These are phyloP conservation scores for Ilex asprella DNA, from an alignment of 257 asterid species.

Conservation along the genomic window DNA sequence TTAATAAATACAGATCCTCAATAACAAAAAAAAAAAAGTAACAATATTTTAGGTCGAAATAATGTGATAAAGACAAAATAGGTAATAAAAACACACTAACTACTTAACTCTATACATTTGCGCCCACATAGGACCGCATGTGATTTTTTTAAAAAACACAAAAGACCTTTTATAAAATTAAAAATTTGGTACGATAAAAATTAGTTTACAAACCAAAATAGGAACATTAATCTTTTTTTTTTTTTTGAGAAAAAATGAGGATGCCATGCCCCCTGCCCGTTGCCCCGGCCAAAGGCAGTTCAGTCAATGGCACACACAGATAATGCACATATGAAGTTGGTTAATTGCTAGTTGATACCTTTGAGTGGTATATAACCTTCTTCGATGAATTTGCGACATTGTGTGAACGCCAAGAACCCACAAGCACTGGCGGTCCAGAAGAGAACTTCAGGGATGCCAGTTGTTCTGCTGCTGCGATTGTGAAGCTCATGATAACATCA, in stretches of 20 bases:
- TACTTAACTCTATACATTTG: too few species aligned
- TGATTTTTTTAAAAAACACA: too few species aligned
- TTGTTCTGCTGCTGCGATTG: constrained; percentile 11
- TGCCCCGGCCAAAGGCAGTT: background rate
- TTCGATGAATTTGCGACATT: constrained; percentile 12
- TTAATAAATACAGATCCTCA: too few species aligned
- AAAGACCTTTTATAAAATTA: too few species aligned
- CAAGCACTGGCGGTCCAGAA: constrained; percentile 21
- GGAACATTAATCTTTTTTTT: background rate
- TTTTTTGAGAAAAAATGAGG: too few species aligned
- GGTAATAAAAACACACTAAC: too few species aligned
- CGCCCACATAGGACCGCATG: too few species aligned
- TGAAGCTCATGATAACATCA: constrained; percentile 21
- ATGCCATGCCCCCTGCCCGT: background rate
- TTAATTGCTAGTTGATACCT: constrained; percentile 4
- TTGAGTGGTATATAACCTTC: constrained; percentile 16
- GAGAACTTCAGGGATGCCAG: constrained; percentile 12
- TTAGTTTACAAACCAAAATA: background rate
- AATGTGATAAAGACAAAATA: too few species aligned
- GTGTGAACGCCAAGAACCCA: constrained; percentile 10
- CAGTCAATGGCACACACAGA: background rate
- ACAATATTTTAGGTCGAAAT: too few species aligned
- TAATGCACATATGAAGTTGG: background rate
- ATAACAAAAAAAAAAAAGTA: too few species aligned
- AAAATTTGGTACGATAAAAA: background rate